phyloP scores from a whole-genome alignment of 345 rosid species.

The Pistacia atlantica region DNA sequence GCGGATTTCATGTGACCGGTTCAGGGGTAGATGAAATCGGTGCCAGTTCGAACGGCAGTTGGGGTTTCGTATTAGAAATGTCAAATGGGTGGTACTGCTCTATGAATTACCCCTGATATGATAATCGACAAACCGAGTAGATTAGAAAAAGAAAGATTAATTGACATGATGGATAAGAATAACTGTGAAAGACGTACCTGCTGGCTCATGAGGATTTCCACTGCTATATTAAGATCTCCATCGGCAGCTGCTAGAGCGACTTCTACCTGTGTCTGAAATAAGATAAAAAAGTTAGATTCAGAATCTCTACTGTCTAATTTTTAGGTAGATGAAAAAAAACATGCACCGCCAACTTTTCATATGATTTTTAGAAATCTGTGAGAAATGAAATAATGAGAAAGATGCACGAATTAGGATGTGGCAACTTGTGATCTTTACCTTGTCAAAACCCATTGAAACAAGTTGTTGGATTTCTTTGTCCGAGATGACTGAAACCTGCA shows the following conservation, averaged over 20 bases:
- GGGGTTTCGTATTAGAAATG: background rate
- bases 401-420: background rate
- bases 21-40: background rate
- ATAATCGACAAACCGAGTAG: background rate
- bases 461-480: slow-evolving; percentile 82
- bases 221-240: slow-evolving; percentile 83
- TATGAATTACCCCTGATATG: slow-evolving; percentile 37
- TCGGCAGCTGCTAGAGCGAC: slow-evolving; percentile 96
- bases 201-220: slow-evolving; percentile 95
- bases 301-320: slow-evolving; percentile 1
- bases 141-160: slow-evolving; percentile 4
- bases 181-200: slow-evolving; percentile 43
- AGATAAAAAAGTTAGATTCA: slow-evolving; percentile 11
- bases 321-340: background rate
- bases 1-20: background rate
- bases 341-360: background rate
- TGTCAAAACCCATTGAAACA: slow-evolving; percentile 90
- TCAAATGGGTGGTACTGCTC: background rate
- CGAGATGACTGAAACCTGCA: slow-evolving; percentile 52
- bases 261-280: slow-evolving; percentile 89
- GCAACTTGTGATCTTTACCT: slow-evolving; percentile 41
- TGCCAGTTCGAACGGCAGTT: background rate
- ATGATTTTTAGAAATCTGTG: background rate
- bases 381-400: background rate
- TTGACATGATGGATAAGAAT: background rate